Evolutionary conservation across 768 basidiomycete species (phyloP), one percentile per base, ranked within the genome.

Genomic region (Pleurotus ostreatus): DNA sequence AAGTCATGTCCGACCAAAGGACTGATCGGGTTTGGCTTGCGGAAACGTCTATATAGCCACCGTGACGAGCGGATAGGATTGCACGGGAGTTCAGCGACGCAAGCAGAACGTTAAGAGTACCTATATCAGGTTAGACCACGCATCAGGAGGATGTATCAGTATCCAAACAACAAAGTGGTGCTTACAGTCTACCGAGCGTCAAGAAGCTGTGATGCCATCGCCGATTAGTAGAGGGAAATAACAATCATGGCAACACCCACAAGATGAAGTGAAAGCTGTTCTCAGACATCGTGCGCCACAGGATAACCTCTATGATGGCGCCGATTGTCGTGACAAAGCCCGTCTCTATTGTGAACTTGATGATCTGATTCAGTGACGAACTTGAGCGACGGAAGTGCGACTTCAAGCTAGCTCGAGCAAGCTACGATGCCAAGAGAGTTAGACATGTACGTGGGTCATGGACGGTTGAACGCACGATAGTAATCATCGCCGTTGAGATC

Each of bases 401-500:
- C 30, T 18, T 18, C n/a, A 18, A 13, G 54, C 43, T 55, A 6
- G 41, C 54, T 12, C 22, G n/a, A 11, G 30, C 43, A 22, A 55
- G 54, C 54, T 55, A 22, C 13, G 34, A 46, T 20, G 43, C 26
- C 5, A 13, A 23, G 23, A 1, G 41, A 15, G n/a, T 16, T 20
- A n/a, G 37, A 30, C 8, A 5, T 52, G n/a, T 4, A 12, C 16
- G 37, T 52, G 16, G 22, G 16, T 20, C 2, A 5, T 15, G 40
- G 49, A 15, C 18, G 30, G 18, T 18, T n/a, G 30, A 9, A 54
- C 54, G 38, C 46, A 62, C 61, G 12, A 25, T 56, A 25, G 20
- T 49, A 34, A 56, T 43, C 41, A 49, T 25, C 68, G 74, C 57
- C 61, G 58, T 70, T 67, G 72, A 68, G 59, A 55, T 63, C 16